A percentile compares a stretch with the other conserved stretches of the same genome.
Evolutionary conservation across 163 green algal genomes (phyloP).

Genomic region (Volvox carteri): DNA sequence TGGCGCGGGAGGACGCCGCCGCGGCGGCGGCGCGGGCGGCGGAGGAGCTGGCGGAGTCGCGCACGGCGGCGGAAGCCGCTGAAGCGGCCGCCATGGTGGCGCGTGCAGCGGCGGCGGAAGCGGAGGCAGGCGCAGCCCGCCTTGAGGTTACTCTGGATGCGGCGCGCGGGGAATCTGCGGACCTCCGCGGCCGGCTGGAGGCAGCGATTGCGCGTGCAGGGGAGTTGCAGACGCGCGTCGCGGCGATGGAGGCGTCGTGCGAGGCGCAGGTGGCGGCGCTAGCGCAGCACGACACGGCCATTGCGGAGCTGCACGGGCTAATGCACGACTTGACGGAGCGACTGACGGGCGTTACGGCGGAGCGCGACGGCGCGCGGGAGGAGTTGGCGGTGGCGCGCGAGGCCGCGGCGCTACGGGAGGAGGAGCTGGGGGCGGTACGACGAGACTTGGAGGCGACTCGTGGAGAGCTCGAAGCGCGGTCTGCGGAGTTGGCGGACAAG

Average conservation of each 20-base stretch:
- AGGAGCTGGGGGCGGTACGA: slow-evolving; percentile 8
- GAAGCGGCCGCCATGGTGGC: background rate
- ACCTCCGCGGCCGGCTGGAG: slow-evolving; percentile 42
- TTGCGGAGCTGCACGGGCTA: slow-evolving; percentile 26
- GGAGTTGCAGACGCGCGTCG: slow-evolving; percentile 45
- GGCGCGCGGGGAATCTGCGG: background rate
- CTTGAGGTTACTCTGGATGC: background rate
- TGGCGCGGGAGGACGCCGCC: slow-evolving; percentile 20
- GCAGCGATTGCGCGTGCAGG: background rate
- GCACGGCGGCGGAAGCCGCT: background rate
- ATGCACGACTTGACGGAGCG: slow-evolving; percentile 37
- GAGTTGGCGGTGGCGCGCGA: background rate
- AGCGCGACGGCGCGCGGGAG: background rate
- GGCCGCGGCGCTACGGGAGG: slow-evolving; percentile 20
- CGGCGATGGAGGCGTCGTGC: slow-evolving; percentile 32
- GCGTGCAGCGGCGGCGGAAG: background rate
- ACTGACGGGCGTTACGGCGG: background rate
- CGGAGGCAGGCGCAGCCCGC: background rate
- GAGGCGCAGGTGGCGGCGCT: slow-evolving; percentile 53
- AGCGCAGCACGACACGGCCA: slow-evolving; percentile 52
- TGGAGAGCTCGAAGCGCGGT: slow-evolving; percentile 18
- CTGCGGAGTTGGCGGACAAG: slow-evolving; percentile 40
- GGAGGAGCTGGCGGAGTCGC: slow-evolving; percentile 36
- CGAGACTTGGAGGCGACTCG: background rate
- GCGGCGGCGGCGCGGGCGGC: slow-evolving; percentile 16